Evolutionary conservation across 306 rosid genomes (phyloP).

Genomic region (Trifolium fragiferum): DNA sequence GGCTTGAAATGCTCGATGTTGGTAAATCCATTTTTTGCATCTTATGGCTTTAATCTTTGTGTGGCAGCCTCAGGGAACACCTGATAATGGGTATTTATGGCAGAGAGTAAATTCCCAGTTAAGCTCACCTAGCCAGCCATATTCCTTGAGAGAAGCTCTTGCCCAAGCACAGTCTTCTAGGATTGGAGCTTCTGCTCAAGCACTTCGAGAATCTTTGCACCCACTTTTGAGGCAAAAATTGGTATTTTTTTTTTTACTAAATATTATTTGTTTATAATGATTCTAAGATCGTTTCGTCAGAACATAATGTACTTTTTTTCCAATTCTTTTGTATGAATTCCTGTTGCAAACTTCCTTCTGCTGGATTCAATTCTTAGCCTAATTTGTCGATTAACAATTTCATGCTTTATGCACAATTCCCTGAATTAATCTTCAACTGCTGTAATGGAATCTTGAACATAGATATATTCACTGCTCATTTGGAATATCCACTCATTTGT

Average conservation of each 20-base stretch:
- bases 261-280: not conserved
- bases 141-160: slow-evolving; percentile 97
- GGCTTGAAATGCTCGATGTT: slow-evolving; percentile 15
- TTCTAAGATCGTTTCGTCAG: slow-evolving; percentile 3
- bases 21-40: slow-evolving; percentile 34
- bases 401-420: slow-evolving; percentile 16
- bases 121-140: slow-evolving; percentile 98
- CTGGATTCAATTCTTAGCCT: slow-evolving; percentile 30
- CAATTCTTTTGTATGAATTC: not conserved
- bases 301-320: slow-evolving; percentile 3
- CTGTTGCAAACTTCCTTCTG: not conserved
- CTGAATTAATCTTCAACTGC: slow-evolving; percentile 15
- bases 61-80: slow-evolving; percentile 96
- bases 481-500: not conserved
- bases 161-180: slow-evolving; percentile 99
- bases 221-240: slow-evolving; percentile 95
- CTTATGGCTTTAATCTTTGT: slow-evolving; percentile 42
- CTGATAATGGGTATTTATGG: slow-evolving; percentile 91
- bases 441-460: not conserved
- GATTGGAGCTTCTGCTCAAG: slow-evolving; percentile 99
- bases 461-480: not conserved
- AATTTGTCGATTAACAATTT: not conserved
- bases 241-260: slow-evolving; percentile 52
- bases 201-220: slow-evolving; percentile 94
- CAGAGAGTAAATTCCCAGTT: slow-evolving; percentile 96